Evolutionary conservation across 129 eudicot genomes (phyloP), one percentile per base, ranked within the genome.

Genomic region (Chrysanthemum makinoi): DNA sequence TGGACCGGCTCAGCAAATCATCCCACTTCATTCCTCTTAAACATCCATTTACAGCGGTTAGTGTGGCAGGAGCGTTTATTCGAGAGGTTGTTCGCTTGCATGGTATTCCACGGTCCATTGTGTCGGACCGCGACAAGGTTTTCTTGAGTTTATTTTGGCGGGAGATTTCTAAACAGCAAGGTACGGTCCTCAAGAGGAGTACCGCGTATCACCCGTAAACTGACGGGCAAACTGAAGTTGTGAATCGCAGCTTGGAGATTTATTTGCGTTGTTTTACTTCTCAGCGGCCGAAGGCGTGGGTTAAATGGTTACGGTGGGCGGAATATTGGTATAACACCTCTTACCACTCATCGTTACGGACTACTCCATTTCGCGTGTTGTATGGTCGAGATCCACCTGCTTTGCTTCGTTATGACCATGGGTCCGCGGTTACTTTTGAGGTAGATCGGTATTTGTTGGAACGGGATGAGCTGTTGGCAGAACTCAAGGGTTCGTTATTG

Each of bases 281-380:
- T 15, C 5, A 35, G 2, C 6, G 24, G 14, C 68, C 26, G 1
- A 62, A 62, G 47, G 6, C n/a, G 8, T 30, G 26, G 68, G 19
- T 4, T 2, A 15, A 62, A 33, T 62, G 50, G 68, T 12, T 62
- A 10, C 5, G 50, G 24, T 62, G 67, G 67, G 67, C 67, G 6
- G 67, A 62, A 15, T 62, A 28, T 2, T 62, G 19, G 48, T 62
- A 62, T 2, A 62, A 62, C 16, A 62, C 68, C 22, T 33, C 50
- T 2, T 62, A 30, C 15, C 66, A 62, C 47, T 15, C 48, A 0
- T 2, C 8, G 10, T 3, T 15, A 12, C 1, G 16, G 48, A 28
- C 18, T 7, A 28, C 10, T 1, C 67, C 67, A 1, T 62, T 62
- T 14, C 11, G 3, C 1, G 49, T 62, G 10, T 9, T 62, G 20